Evolutionary conservation across 345 rosid species (phyloP).

Genomic region (Gossypium rotundifolium): DNA sequence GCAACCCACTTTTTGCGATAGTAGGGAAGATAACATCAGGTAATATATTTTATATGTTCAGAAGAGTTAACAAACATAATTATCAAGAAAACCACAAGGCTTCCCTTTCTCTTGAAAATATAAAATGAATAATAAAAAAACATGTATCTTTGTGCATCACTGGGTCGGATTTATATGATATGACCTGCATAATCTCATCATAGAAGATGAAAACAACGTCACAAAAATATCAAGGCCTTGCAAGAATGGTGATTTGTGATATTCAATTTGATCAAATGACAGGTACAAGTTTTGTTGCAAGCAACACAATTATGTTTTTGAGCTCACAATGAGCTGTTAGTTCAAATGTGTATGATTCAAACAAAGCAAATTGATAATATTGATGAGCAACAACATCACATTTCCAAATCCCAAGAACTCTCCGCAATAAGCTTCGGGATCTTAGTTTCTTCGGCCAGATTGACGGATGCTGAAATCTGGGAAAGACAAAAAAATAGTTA

Average conservation of each 20-base stretch:
- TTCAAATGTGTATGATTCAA: slow-evolving; percentile 16
- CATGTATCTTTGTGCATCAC: not conserved
- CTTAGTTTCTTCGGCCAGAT: slow-evolving; percentile 13
- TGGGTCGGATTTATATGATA: not conserved
- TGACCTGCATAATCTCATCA: not conserved
- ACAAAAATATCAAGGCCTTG: not conserved
- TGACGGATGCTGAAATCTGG: slow-evolving; percentile 16
- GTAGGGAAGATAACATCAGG: not conserved
- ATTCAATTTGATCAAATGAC: not conserved
- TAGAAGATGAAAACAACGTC: not conserved
- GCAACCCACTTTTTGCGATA: no score
- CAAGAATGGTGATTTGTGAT: not conserved
- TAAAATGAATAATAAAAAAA: no score
- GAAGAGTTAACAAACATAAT: no score
- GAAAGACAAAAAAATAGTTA: not conserved
- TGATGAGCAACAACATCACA: slow-evolving; percentile 8
- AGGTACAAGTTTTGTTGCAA: not conserved
- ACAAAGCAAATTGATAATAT: not conserved
- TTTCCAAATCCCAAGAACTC: slow-evolving; percentile 17
- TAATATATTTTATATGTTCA: not conserved
- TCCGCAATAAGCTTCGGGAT: slow-evolving; percentile 12
- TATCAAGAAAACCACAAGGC: no score
- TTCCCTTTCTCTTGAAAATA: no score
- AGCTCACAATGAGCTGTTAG: slow-evolving; percentile 7
- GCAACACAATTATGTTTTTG: not conserved